These are phyloP conservation scores for Xylaria sp. DNA, from an alignment of 2,329 filamentous ascomycete genomes.

Conservation along the genomic window DNA sequence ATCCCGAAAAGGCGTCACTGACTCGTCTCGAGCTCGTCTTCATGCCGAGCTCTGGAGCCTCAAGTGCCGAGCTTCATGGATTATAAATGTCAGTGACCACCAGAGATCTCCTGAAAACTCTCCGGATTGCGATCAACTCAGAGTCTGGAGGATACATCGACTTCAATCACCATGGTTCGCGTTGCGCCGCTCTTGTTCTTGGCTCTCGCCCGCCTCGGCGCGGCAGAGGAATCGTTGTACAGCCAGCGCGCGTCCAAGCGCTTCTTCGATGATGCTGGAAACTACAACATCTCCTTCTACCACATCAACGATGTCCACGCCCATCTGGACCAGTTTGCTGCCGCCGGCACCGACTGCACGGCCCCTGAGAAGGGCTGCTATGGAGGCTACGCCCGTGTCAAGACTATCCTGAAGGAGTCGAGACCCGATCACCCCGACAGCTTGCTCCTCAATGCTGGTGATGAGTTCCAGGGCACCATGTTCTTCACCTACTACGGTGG, in stretches of 20 bases:
- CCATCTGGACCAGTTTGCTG: slow-evolving; percentile 58
- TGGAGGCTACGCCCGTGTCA: slow-evolving; percentile 60
- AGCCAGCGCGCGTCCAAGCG: slow-evolving; percentile 47
- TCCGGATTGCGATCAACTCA: not conserved
- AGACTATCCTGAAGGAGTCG: slow-evolving; percentile 52
- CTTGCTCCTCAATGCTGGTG: slow-evolving; percentile 60
- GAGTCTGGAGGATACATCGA: not conserved
- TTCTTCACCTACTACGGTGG: slow-evolving; percentile 63
- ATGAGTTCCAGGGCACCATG: slow-evolving; percentile 64
- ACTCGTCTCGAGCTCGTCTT: too few relatives aligned
- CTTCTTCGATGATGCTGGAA: slow-evolving; percentile 42
- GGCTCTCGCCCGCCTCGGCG: slow-evolving; percentile 14
- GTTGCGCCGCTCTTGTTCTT: slow-evolving; percentile 15
- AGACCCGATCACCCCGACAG: slow-evolving; percentile 54
- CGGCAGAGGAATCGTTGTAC: slow-evolving; percentile 43
- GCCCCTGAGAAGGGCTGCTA: slow-evolving; percentile 53
- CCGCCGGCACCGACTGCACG: slow-evolving; percentile 57
- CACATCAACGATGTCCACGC: slow-evolving; percentile 66
- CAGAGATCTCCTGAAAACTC: not conserved
- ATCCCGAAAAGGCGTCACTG: too few relatives aligned
- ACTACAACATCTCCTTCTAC: slow-evolving; percentile 59
- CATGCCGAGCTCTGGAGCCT: too few relatives aligned
- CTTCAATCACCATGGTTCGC: slow-evolving; percentile 18
- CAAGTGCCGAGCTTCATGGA: not conserved
- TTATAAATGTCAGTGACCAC: not conserved